Evolutionary conservation across 2,329 filamentous ascomycete genomes (phyloP).

Genomic region (Talaromyces atroroseus): DNA sequence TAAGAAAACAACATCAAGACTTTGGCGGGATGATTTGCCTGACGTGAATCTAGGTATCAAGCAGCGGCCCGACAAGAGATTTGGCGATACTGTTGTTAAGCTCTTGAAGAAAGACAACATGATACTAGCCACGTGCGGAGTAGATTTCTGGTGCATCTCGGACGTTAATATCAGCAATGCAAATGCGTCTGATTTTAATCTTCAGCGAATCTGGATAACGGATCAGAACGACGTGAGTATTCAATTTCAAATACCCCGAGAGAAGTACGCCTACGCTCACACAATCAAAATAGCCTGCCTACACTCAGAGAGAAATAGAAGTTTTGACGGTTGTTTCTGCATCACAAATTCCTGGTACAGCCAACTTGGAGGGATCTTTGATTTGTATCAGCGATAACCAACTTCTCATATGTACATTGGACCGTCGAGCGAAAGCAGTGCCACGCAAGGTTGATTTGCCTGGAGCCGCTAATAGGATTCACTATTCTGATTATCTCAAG

Average conservation of each 20-base stretch:
- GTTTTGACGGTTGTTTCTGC: constrained; percentile 32
- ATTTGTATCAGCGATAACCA: constrained; percentile 45
- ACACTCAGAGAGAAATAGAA: constrained; percentile 31
- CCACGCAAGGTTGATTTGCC: constrained; percentile 36
- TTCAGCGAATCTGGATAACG: constrained; percentile 37
- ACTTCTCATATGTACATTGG: constrained; percentile 45
- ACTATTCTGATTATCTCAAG: constrained; percentile 42
- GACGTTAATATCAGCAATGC: constrained; percentile 21
- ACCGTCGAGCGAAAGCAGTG: constrained; percentile 36
- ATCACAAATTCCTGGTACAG: constrained; percentile 16
- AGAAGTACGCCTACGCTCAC: background rate
- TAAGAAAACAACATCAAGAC: constrained; percentile 16
- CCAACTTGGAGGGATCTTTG: constrained; percentile 37
- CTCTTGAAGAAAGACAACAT: constrained; percentile 24
- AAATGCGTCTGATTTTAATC: constrained; percentile 21
- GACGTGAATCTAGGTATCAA: constrained; percentile 25
- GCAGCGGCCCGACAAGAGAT: constrained; percentile 23
- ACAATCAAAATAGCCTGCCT: constrained; percentile 29
- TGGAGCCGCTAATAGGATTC: constrained; percentile 38
- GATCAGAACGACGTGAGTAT: constrained; percentile 37
- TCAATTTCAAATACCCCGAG: background rate
- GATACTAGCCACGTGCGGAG: constrained; percentile 33
- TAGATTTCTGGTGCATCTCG: constrained; percentile 35
- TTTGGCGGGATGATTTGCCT: constrained; percentile 15
- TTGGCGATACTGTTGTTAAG: constrained; percentile 35